A percentile compares a stretch with the other conserved stretches of the same genome.
Evolutionary conservation across 78 protist genomes (phyloP).

Genomic region (slime mould (Dictyostelium discoideum)): DNA sequence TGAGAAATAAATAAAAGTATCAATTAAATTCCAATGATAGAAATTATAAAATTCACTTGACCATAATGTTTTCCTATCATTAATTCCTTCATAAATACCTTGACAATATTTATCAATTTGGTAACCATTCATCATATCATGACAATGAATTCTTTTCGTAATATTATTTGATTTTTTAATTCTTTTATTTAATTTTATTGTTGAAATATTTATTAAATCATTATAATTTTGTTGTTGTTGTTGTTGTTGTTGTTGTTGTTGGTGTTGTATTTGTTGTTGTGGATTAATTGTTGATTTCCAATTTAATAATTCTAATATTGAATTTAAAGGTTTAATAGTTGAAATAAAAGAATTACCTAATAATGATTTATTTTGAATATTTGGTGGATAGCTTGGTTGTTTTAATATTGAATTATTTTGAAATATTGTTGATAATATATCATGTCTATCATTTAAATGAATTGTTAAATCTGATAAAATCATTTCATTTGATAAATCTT

Average conservation of each 20-base stretch:
- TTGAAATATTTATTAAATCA: neutral
- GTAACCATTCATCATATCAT: slow-evolving; percentile 1
- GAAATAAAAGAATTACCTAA: neutral
- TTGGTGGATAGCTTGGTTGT: neutral
- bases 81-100: neutral
- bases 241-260: neutral
- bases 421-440: neutral
- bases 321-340: neutral
- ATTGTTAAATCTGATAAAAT: neutral
- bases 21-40: slow-evolving; percentile 77
- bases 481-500: neutral
- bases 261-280: neutral
- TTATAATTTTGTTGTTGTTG: neutral
- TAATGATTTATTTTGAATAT: neutral
- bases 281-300: neutral
- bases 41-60: neutral
- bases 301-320: neutral
- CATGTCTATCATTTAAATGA: slow-evolving; percentile 8
- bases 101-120: neutral
- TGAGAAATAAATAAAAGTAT: slow-evolving; percentile 89
- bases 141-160: neutral
- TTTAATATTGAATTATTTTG: neutral
- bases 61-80: neutral
- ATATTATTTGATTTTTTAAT: neutral
- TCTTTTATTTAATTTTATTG: neutral